Evolutionary conservation across 164 flowering plant species (phyloP).

Genomic region (Chimonanthus praecox): DNA sequence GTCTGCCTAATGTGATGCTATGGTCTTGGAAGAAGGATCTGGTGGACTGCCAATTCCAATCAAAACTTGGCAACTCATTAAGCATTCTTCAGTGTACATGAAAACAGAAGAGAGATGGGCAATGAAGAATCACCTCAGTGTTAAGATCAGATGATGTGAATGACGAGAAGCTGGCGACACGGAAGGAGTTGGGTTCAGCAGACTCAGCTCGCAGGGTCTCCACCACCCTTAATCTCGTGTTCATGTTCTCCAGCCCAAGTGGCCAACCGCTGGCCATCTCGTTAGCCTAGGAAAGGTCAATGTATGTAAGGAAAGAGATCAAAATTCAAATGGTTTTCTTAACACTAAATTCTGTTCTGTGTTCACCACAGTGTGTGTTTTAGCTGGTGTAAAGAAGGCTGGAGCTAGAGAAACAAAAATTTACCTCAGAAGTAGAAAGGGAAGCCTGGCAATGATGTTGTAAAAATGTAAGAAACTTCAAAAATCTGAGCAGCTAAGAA

Average conservation of each 20-base stretch:
- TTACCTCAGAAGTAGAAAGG: background rate
- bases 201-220: constrained; percentile 20
- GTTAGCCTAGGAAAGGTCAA: constrained; percentile 21
- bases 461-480: too few species aligned
- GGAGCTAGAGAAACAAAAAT: background rate
- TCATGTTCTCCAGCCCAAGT: constrained; percentile 63
- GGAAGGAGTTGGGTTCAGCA: constrained; percentile 17
- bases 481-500: background rate
- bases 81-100: background rate
- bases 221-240: constrained; percentile 32
- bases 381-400: background rate
- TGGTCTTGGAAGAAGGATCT: constrained; percentile 67
- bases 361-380: background rate
- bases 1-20: constrained; percentile 54
- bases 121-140: constrained; percentile 38
- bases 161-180: constrained; percentile 45
- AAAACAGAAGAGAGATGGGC: background rate
- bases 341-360: too few species aligned
- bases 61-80: background rate
- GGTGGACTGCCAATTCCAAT: constrained; percentile 42
- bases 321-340: background rate
- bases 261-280: constrained; percentile 62
- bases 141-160: constrained; percentile 60
- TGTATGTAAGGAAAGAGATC: background rate
- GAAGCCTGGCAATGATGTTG: background rate